A percentile compares a stretch with the other conserved stretches of the same genome.
Conservation (phyloP, 2,329 filamentous ascomycete genomes). For the Aureobasidium sp. region DNA sequence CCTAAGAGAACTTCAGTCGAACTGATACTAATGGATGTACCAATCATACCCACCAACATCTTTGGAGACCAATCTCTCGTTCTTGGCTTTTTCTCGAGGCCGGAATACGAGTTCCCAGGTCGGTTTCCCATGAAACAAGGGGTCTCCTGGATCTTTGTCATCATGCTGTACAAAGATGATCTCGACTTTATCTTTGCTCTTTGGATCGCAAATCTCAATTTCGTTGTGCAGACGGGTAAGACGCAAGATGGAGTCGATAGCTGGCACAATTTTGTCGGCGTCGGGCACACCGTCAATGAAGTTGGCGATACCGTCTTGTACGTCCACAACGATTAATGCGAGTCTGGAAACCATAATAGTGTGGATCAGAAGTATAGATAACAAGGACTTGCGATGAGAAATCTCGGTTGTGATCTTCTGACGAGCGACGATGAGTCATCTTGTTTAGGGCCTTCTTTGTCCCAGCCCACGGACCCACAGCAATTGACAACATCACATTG, state of each 20-base stretch:
- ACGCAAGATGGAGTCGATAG: not conserved
- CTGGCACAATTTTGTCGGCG: not conserved
- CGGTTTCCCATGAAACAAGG: not conserved
- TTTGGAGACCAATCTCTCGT: not conserved
- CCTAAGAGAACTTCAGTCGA: not conserved
- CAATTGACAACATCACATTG: no score
- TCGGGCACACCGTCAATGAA: not conserved
- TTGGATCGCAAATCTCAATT: no score
- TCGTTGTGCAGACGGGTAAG: not conserved
- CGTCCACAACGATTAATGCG: not conserved
- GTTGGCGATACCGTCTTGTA: constrained; percentile 1
- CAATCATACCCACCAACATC: not conserved
- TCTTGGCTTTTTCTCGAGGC: not conserved
- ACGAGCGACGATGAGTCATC: no score
- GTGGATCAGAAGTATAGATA: no score
- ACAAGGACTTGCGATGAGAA: no score
- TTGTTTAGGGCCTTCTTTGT: no score
- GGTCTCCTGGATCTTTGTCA: not conserved
- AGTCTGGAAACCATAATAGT: no score
- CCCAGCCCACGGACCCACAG: no score
- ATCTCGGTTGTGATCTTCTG: no score
- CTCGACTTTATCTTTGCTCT: not conserved
- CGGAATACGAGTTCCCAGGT: not conserved
- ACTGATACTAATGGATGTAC: no score
- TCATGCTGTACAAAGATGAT: constrained; percentile 1